These are phyloP conservation scores for Phytophthora fragariaefolia DNA, from an alignment of 352 stramenopile genomes.

Conservation along the genomic window DNA sequence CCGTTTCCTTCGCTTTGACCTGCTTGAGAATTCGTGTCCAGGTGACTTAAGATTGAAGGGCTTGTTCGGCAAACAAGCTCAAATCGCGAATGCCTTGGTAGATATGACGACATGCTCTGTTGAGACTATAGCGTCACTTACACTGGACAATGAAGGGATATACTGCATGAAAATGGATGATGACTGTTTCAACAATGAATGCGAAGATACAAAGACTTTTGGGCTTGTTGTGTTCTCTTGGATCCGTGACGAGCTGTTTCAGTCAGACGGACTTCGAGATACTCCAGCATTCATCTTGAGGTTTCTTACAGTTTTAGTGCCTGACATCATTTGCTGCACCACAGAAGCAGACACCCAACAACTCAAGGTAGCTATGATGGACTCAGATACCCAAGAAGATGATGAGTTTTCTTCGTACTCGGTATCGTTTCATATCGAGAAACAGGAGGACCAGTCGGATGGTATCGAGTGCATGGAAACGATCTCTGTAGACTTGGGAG, in stretches of 20 bases:
- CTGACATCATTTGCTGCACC: slow-evolving; percentile 41
- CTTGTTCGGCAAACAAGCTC: slow-evolving; percentile 66
- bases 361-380: slow-evolving; percentile 17
- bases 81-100: slow-evolving; percentile 49
- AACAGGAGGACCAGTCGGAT: slow-evolving; percentile 63
- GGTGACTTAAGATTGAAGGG: slow-evolving; percentile 38
- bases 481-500: slow-evolving; percentile 40
- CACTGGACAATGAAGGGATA: slow-evolving; percentile 49
- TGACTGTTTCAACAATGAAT: not conserved
- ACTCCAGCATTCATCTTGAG: slow-evolving; percentile 70
- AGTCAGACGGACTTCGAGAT: slow-evolving; percentile 47
- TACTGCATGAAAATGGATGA: slow-evolving; percentile 50
- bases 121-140: slow-evolving; percentile 36
- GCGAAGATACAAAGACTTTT: not conserved
- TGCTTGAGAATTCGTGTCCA: slow-evolving; percentile 38
- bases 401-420: slow-evolving; percentile 38
- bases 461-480: slow-evolving; percentile 31
- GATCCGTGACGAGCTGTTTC: slow-evolving; percentile 59
- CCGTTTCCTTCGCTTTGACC: slow-evolving; percentile 56
- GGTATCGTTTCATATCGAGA: slow-evolving; percentile 49
- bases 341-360: slow-evolving; percentile 29
- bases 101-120: slow-evolving; percentile 47
- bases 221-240: slow-evolving; percentile 69
- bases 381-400: slow-evolving; percentile 18
- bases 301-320: slow-evolving; percentile 45